phyloP scores from a whole-genome alignment of 225 moss, liverwort and hornwort genomes.

The Pleurozium schreberi region DNA sequence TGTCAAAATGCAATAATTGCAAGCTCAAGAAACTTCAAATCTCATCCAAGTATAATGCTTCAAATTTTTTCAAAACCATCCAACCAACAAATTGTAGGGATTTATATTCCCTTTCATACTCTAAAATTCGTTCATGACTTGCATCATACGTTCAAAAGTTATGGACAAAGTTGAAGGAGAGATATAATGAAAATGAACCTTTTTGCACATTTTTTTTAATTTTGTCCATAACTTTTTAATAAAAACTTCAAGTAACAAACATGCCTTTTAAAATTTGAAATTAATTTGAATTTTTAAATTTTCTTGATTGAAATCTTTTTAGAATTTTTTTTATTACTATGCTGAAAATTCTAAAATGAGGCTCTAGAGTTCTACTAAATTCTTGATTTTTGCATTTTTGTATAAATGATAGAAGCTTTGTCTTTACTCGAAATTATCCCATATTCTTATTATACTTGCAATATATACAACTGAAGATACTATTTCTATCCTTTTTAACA shows the following conservation, averaged over 20 bases:
- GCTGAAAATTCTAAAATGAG: rapidly evolving
- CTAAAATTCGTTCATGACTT: neutral
- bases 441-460: neutral
- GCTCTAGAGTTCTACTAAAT: rapidly evolving
- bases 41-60: neutral
- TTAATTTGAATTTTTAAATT: neutral
- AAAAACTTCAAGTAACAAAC: too few relatives aligned
- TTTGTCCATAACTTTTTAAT: neutral
- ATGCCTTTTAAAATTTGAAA: neutral
- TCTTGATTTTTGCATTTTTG: rapidly evolving
- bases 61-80: neutral
- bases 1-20: neutral
- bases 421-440: neutral
- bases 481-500: rapidly evolving
- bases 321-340: too few relatives aligned
- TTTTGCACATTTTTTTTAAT: rapidly evolving
- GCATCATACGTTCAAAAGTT: neutral
- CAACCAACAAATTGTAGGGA: too few relatives aligned
- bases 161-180: too few relatives aligned
- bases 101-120: neutral
- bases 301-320: neutral
- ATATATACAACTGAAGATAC: rapidly evolving
- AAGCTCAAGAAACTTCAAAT: neutral
- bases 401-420: neutral
- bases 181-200: neutral